These are phyloP conservation scores for Luffa acutangula DNA, from an alignment of 306 rosid genomes.

Conservation along the genomic window DNA sequence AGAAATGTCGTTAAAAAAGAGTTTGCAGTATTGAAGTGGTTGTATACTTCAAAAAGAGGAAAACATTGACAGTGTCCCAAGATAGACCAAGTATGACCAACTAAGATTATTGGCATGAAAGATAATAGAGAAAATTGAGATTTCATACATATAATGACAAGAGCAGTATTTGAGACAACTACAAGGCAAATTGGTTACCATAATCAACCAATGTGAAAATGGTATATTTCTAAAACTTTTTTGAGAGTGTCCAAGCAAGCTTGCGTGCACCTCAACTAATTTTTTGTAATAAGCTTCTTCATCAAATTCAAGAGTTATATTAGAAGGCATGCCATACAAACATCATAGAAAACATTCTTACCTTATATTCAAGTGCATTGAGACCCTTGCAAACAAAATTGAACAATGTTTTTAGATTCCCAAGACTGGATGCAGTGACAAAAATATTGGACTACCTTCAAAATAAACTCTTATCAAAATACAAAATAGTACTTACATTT, in stretches of 20 bases:
- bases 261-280: background rate
- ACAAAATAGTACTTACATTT: background rate
- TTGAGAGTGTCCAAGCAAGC: no score
- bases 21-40: background rate
- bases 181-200: background rate
- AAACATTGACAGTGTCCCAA: background rate
- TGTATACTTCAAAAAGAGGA: background rate
- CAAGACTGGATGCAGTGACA: conserved; percentile 95
- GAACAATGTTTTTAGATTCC: conserved; percentile 80
- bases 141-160: background rate
- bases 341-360: conserved; percentile 18
- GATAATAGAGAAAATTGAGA: background rate
- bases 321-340: background rate
- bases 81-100: background rate
- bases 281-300: background rate
- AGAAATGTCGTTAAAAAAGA: background rate
- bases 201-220: background rate
- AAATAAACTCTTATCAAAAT: conserved; percentile 29
- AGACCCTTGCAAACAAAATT: conserved; percentile 85
- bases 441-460: conserved; percentile 80
- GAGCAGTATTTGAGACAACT: background rate
- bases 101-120: background rate
- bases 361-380: conserved; percentile 75
- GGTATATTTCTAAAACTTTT: background rate
- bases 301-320: background rate